Evolutionary conservation across 176 grass and related monocot species (phyloP), one percentile per base, ranked within the genome.

Genomic region (Typha latifolia): DNA sequence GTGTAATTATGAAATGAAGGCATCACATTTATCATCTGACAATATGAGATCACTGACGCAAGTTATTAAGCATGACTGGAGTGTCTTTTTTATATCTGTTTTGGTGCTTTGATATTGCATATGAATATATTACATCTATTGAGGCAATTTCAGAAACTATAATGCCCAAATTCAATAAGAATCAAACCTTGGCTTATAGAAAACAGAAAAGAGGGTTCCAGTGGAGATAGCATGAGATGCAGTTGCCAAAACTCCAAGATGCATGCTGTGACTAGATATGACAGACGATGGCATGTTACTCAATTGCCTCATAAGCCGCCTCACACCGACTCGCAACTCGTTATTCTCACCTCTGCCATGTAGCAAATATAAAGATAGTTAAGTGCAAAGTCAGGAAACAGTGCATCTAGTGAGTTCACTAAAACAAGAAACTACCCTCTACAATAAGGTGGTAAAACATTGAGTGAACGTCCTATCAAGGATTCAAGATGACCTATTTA

Each of bases 211-310:
- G 52, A 80, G 89, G 18, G 85, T 82, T 68, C 94, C 85, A 62
- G 89, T 90, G 66, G 89, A 79, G 66, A 92, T 72, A 18, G 94
- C 89, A 87, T 97, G 94, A 19, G 82, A 89, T 21, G 94, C 94
- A 80, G 94, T 97, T 62, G 94, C 94, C 62, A 92, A 79, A 29
- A 97, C 89, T 86, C 94, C 94, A 71, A 92, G 88, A 76, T 97
- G 94, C 94, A 97, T 97, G 83, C 81, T 92, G 72, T 97, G 83
- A 80, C 94, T 89, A 59, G 94, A 97, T 86, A 97, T 97, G 64
- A 97, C 94, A 63, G 94, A 92, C 61, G 89, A 92, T 0, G 94
- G 81, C 89, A 90, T 97, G 83, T 51, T 97, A 82, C 74, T 84
- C 70, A 90, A 74, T 78, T 90, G 88, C 48, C 89, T 92, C 88